phyloP scores from a whole-genome alignment of 106 monocot genomes.

The Dioscorea zingiberensis region DNA sequence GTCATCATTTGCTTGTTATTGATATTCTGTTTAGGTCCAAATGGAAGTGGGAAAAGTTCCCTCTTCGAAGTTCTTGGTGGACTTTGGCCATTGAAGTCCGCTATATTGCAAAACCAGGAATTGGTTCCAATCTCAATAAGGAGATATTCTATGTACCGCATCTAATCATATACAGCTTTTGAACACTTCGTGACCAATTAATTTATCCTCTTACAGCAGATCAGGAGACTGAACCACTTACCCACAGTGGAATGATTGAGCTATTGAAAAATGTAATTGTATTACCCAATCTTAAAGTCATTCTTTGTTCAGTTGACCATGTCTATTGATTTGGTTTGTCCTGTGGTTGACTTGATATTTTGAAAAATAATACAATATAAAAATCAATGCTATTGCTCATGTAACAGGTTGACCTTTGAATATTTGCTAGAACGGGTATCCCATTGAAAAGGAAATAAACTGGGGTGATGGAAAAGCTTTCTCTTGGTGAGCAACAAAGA shows the following conservation, averaged over 20 bases:
- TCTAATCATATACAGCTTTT: conserved; percentile 95
- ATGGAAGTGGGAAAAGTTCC: conserved; percentile 99
- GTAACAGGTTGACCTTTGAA: conserved; percentile 90
- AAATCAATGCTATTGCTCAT: neutral
- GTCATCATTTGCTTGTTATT: too few species aligned
- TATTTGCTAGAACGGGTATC: conserved; percentile 94
- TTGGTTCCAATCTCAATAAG: conserved; percentile 98
- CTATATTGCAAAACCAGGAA: conserved; percentile 86
- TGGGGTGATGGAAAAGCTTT: conserved; percentile 99
- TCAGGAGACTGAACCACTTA: conserved; percentile 77
- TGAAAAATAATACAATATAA: neutral
- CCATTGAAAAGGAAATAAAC: conserved; percentile 85
- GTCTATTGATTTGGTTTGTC: too few species aligned
- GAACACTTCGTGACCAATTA: conserved; percentile 97
- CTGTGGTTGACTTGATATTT: too few species aligned
- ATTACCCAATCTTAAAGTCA: neutral
- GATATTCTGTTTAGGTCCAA: conserved; percentile 66
- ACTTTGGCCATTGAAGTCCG: conserved; percentile 93
- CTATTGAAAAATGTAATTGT: conserved; percentile 81
- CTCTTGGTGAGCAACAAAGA: conserved; percentile 98
- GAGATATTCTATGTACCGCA: conserved; percentile 99
- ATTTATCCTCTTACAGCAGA: conserved; percentile 92
- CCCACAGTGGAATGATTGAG: conserved; percentile 79
- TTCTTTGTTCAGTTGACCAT: too few species aligned
- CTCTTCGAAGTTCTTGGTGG: conserved; percentile 98